These are phyloP conservation scores for Fraxinus excelsior DNA, from an alignment of 257 asterid genomes.

Conservation along the genomic window DNA sequence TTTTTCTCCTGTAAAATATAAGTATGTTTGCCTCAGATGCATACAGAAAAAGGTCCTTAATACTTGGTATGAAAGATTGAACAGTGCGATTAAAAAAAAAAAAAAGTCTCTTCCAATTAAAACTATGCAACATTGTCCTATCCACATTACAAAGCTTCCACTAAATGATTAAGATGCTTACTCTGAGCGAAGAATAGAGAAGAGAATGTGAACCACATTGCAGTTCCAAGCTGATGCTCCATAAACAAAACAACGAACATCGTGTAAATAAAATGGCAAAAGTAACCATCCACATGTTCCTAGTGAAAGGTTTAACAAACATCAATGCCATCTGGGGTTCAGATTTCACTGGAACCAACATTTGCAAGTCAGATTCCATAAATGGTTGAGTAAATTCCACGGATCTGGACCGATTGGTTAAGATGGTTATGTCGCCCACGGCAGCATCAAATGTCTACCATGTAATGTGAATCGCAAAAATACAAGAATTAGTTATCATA, in stretches of 20 bases:
- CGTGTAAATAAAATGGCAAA: constrained; percentile 32
- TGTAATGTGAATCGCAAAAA: background rate
- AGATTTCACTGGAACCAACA: constrained; percentile 35
- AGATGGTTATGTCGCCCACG: constrained; percentile 37
- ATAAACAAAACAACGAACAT: constrained; percentile 43
- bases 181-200: constrained; percentile 40
- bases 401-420: constrained; percentile 27
- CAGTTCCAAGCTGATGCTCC: constrained; percentile 43
- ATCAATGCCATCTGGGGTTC: constrained; percentile 26
- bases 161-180: constrained; percentile 26
- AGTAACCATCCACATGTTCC: constrained; percentile 42
- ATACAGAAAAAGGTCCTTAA: background rate
- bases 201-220: constrained; percentile 49
- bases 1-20: constrained; percentile 22
- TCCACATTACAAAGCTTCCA: background rate
- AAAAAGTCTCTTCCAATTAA: background rate
- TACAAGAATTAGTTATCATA: background rate
- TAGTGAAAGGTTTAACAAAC: constrained; percentile 38
- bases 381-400: constrained; percentile 44
- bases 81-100: background rate
- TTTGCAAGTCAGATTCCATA: constrained; percentile 43
- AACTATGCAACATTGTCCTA: background rate
- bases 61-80: background rate
- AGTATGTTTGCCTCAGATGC: background rate
- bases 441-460: constrained; percentile 30